Conservation (phyloP, 306 rosid genomes). For the Pyrus communis region DNA sequence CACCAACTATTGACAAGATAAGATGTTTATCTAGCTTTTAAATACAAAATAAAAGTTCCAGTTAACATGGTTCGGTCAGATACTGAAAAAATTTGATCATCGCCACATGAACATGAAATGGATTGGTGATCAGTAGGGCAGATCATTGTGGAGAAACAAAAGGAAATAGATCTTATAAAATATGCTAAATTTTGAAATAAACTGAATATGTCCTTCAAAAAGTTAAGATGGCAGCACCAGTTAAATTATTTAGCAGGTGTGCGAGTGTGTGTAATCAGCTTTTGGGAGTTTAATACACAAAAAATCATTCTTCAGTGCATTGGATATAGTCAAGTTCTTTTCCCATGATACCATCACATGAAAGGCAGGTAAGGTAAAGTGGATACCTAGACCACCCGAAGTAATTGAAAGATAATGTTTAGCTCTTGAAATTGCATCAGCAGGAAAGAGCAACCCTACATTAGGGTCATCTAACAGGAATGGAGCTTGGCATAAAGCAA, state of each 20-base stretch:
- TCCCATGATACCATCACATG: neutral
- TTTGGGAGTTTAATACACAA: neutral
- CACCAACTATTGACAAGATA: neutral
- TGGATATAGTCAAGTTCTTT: neutral
- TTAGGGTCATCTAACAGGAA: conserved; percentile 91
- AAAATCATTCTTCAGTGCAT: neutral
- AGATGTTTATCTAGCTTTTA: neutral
- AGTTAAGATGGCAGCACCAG: neutral
- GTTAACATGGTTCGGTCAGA: neutral
- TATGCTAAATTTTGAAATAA: neutral
- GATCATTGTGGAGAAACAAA: neutral
- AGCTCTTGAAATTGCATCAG: conserved; percentile 97
- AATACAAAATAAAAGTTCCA: neutral
- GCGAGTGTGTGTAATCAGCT: neutral
- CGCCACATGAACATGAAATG: neutral
- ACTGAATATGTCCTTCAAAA: neutral
- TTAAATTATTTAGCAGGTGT: neutral
- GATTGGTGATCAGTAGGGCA: neutral
- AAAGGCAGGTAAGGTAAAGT: conserved; percentile 3
- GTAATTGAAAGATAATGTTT: conserved; percentile 74
- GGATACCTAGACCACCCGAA: conserved; percentile 90
- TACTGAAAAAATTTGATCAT: neutral
- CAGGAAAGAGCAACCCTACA: conserved; percentile 88
- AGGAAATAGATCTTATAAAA: neutral
- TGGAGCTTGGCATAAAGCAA: conserved; percentile 99